Evolutionary conservation across 2,329 filamentous ascomycete genomes (phyloP), one percentile per base, ranked within the genome.

Genomic region (Chrysoporthe puriensis): DNA sequence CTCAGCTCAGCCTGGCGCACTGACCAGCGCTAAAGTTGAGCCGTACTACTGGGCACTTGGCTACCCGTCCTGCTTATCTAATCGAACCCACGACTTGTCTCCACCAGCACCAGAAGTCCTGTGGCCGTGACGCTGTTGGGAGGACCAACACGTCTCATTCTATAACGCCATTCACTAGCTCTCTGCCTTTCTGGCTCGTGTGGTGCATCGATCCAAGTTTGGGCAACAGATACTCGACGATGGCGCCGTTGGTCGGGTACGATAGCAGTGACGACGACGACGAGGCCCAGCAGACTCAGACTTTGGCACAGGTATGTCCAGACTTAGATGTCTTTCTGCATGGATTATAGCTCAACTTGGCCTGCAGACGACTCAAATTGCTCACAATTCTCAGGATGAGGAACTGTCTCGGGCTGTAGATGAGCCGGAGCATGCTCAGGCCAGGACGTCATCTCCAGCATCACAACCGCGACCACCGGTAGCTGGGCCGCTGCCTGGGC

Each of bases 211-310:
- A 3, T 58, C 16, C 21, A 42, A 21, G 18, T 58, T n/a, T 13
- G 16, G 8, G 34, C 34, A 9, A 9, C 34, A n/a, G 18, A 13
- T 42, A 40, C 46, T 14, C 46, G 32, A 71, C 52, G 14, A 80
- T 83, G 81, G 79, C 78, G 57, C 82, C 79, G 1, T 79, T 86
- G 14, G 84, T 86, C 8, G 78, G 73, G 44, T 86, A 86, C 70
- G 83, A 79, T 16, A 86, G 84, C 71, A 86, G 84, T 66, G 83
- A 85, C 56, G 84, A 85, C 1, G 84, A 84, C 6, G 80, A 82
- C 3, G 81, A 80, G 2, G 70, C 71, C 8, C 59, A 62, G 42
- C 26, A 62, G 7, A 63, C 3, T 16, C 56, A 59, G 4, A 43
- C 18, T 50, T 13, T 56, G 63, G 52, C 18, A 18, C n/a, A 44